Evolutionary conservation across 2,329 filamentous ascomycete genomes (phyloP).

Genomic region (Bimuria novae-zelandiae): DNA sequence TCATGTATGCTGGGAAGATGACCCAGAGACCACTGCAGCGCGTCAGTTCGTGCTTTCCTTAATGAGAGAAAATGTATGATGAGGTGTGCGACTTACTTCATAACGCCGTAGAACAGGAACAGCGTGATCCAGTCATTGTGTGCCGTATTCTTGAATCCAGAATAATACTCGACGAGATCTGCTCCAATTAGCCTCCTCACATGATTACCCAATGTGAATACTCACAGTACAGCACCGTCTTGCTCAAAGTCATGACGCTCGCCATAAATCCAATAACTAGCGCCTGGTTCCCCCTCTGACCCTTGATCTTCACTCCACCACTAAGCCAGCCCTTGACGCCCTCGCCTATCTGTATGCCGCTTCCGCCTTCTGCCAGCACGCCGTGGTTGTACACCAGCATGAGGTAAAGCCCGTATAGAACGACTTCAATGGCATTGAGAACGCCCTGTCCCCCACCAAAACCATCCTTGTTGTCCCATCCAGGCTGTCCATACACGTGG

Average conservation of each 20-base stretch:
- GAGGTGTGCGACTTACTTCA: slow-evolving; percentile 59
- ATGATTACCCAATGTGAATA: slow-evolving; percentile 14
- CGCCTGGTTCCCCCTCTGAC: slow-evolving; percentile 58
- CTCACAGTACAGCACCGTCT: slow-evolving; percentile 70
- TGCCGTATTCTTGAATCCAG: slow-evolving; percentile 63
- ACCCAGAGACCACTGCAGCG: slow-evolving; percentile 65
- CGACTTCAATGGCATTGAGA: slow-evolving; percentile 71
- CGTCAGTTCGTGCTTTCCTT: slow-evolving; percentile 10
- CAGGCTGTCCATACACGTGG: slow-evolving; percentile 78
- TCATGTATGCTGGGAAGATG: slow-evolving; percentile 65
- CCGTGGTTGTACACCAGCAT: slow-evolving; percentile 56
- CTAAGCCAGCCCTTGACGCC: slow-evolving; percentile 51
- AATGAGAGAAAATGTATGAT: background rate
- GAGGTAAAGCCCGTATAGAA: slow-evolving; percentile 67
- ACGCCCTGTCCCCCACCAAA: slow-evolving; percentile 77
- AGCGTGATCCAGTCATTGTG: slow-evolving; percentile 63
- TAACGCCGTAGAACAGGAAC: slow-evolving; percentile 65
- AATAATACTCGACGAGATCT: slow-evolving; percentile 66
- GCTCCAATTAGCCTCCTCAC: slow-evolving; percentile 12
- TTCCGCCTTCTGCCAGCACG: slow-evolving; percentile 35
- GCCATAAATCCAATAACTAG: slow-evolving; percentile 63
- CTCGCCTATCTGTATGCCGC: slow-evolving; percentile 46
- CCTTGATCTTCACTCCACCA: slow-evolving; percentile 57
- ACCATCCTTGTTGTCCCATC: slow-evolving; percentile 67
- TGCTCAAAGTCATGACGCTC: slow-evolving; percentile 67